phyloP scores from a whole-genome alignment of 2,329 filamentous ascomycete species.

The Phyllosticta capitalensis region DNA sequence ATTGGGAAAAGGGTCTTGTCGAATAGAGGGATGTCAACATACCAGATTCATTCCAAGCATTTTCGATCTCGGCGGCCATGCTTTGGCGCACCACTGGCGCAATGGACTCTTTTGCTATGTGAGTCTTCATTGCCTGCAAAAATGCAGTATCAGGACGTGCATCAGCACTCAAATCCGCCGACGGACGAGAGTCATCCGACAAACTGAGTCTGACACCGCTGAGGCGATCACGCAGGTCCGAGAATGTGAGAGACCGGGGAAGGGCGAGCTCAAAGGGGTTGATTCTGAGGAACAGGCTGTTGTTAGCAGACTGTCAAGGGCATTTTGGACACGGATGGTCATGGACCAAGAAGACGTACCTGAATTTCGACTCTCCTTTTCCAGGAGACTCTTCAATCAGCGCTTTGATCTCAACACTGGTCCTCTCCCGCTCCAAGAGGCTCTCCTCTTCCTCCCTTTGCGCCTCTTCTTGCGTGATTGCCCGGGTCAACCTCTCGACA shows the following conservation, averaged over 20 bases:
- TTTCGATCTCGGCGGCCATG: background rate
- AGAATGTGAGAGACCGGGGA: background rate
- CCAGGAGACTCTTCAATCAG: background rate
- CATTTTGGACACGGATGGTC: background rate
- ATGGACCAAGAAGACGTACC: background rate
- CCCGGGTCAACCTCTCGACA: constrained; percentile 1
- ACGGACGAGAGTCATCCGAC: background rate
- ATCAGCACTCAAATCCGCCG: background rate
- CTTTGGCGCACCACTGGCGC: background rate
- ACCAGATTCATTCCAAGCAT: background rate
- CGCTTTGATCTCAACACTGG: background rate
- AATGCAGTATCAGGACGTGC: background rate
- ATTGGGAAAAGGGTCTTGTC: background rate
- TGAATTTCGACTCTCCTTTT: background rate
- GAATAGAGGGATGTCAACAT: background rate
- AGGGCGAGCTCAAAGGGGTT: background rate
- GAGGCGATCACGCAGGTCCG: background rate
- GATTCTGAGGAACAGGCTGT: background rate
- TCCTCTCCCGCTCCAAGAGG: background rate
- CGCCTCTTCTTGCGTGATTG: background rate
- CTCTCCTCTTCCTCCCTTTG: background rate
- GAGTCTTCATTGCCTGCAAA: background rate
- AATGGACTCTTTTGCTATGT: background rate
- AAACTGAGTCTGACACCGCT: background rate
- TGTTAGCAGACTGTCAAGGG: background rate